Percentiles rank a stretch among this genome's conserved stretches.
Evolutionary conservation across 192 early-diverging fungal species (phyloP).

Genomic region (Funneliformis geosporum): DNA sequence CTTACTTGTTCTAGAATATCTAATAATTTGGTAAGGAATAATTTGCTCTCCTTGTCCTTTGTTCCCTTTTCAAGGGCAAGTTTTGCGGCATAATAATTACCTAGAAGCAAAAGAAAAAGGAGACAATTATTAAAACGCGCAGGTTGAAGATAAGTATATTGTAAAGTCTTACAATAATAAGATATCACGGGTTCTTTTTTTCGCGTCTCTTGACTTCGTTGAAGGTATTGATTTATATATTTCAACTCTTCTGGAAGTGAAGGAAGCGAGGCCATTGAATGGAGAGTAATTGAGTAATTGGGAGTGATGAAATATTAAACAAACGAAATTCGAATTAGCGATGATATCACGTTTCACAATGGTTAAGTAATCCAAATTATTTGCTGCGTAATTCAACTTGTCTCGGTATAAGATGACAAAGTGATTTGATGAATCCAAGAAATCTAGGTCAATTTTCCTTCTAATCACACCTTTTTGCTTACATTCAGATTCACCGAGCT

Average conservation of each 20-base stretch:
- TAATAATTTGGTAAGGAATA: slow-evolving; percentile 68
- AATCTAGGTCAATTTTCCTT: too few species aligned
- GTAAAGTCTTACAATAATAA: slow-evolving; percentile 79
- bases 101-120: slow-evolving; percentile 42
- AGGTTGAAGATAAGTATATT: not conserved
- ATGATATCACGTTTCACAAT: too few species aligned
- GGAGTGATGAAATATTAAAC: not conserved
- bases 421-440: too few species aligned
- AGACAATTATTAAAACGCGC: not conserved
- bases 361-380: too few species aligned
- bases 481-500: too few species aligned
- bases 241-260: slow-evolving; percentile 63
- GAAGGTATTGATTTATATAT: slow-evolving; percentile 75
- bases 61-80: slow-evolving; percentile 66
- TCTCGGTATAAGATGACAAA: too few species aligned
- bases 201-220: slow-evolving; percentile 78
- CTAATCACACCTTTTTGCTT: too few species aligned
- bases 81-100: slow-evolving; percentile 81
- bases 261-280: slow-evolving; percentile 8
- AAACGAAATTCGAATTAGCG: not conserved
- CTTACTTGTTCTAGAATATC: slow-evolving; percentile 79
- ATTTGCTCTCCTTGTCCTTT: slow-evolving; percentile 54
- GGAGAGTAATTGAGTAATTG: not conserved
- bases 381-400: too few species aligned
- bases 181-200: slow-evolving; percentile 84